Evolutionary conservation across 805 yeast species (phyloP), one percentile per base, ranked within the genome.

Genomic region (Clavispora phyllophila): DNA sequence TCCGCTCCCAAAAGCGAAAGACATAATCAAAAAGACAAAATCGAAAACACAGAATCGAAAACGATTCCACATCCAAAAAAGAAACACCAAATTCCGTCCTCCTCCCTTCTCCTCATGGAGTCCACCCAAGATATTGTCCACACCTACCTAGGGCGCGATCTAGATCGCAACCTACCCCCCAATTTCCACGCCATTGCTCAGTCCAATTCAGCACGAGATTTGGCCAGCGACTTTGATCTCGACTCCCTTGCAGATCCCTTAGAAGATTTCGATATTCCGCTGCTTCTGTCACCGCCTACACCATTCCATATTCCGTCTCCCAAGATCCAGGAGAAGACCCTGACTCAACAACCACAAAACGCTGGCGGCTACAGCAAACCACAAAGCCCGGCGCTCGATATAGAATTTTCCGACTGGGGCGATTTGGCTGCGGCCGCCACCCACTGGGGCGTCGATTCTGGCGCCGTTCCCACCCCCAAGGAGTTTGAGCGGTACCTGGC

Each of bases 401-500:
- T 8, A 17, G 18, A 17, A 6, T 14, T 23, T 13, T 25, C 18
- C 23, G 23, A 23, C 2, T 36, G 14, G 19, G 39, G 22, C 31
- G 31, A 24, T 15, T n/a, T 15, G 17, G 29, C 14, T 13, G 26
- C 22, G 27, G 26, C 13, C 2, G 39, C 24, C 12, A 36, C 39
- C 14, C 39, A 36, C 39, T 20, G 25, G 23, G 12, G 20, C 29
- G 39, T 36, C 3, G 26, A 24, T 8, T 13, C 31, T 7, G 24
- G 20, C 10, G 38, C 24, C 20, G 37, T 28, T n/a, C 40, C 41
- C 18, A 40, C 37, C 24, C 32, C 52, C 38, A 53, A 52, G 39
- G 62, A 59, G 31, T 58, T 60, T 20, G 67, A 60, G 31, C 55
- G 53, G 37, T 60, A 59, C 45, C 57, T 60, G 23, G 45, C 49